Percentiles rank a stretch among this genome's conserved stretches.
Evolutionary conservation across 1,284 basidiomycete species (phyloP).

Genomic region (Taiwanofungus camphoratus): DNA sequence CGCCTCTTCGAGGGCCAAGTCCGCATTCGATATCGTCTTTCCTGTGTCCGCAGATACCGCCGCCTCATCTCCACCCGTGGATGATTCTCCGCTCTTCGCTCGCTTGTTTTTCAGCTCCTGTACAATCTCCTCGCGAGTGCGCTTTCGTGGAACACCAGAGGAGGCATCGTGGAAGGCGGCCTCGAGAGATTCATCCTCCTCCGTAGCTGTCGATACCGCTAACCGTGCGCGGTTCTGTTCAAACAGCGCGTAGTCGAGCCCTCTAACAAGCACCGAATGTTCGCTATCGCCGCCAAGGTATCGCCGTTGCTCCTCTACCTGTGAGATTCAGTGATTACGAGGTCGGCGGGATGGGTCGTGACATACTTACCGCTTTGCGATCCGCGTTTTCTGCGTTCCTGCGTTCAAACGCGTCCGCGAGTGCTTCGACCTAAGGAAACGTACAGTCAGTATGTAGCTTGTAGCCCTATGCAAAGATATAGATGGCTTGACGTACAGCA

Average conservation of each 20-base stretch:
- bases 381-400: slow-evolving; percentile 49
- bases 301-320: slow-evolving; percentile 73
- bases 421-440: slow-evolving; percentile 61
- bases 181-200: slow-evolving; percentile 77
- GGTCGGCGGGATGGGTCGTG: too few relatives aligned
- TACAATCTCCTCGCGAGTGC: slow-evolving; percentile 68
- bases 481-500: slow-evolving; percentile 11
- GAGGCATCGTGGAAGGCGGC: slow-evolving; percentile 50
- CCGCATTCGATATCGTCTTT: slow-evolving; percentile 12
- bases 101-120: slow-evolving; percentile 67
- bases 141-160: slow-evolving; percentile 43
- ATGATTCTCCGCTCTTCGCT: slow-evolving; percentile 24
- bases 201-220: slow-evolving; percentile 43
- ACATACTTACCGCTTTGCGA: slow-evolving; percentile 47
- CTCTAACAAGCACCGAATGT: slow-evolving; percentile 84
- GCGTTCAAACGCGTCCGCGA: slow-evolving; percentile 77
- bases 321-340: too few relatives aligned
- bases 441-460: too few relatives aligned
- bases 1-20: slow-evolving; percentile 40
- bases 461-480: slow-evolving; percentile 1
- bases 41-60: slow-evolving; percentile 15
- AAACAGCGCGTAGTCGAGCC: slow-evolving; percentile 83
- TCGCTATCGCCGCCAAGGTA: slow-evolving; percentile 87
- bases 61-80: slow-evolving; percentile 13
- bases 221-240: slow-evolving; percentile 72